These are phyloP conservation scores for Penicillium egyptiacum DNA, from an alignment of 495 filamentous ascomycete genomes.

Conservation along the genomic window DNA sequence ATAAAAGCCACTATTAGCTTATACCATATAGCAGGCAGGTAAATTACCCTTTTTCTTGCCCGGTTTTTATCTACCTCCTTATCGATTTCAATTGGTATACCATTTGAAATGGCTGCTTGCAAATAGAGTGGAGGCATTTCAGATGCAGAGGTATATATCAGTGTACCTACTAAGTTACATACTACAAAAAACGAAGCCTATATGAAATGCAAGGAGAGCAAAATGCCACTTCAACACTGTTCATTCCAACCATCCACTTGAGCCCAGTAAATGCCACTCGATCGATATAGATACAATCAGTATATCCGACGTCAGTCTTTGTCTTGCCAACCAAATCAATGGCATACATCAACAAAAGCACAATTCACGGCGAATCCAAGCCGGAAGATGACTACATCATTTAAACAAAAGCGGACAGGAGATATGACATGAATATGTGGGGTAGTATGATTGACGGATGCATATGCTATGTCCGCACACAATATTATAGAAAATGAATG, in stretches of 20 bases:
- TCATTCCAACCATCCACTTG: not conserved
- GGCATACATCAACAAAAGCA: not conserved
- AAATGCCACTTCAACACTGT: not conserved
- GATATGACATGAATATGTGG: not conserved
- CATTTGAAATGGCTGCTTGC: not conserved
- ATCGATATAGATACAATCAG: not conserved
- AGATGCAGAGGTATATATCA: not conserved
- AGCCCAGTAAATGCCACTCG: not conserved
- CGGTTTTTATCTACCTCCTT: too few relatives aligned
- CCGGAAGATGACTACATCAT: not conserved
- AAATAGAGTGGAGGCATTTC: not conserved
- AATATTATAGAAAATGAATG: slow-evolving; percentile 15
- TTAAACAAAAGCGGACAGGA: slow-evolving; percentile 1
- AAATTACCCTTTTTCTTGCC: not conserved
- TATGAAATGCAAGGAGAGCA: not conserved
- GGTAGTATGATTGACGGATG: slow-evolving; percentile 8
- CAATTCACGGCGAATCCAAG: not conserved
- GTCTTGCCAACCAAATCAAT: not conserved
- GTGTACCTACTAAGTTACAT: not conserved
- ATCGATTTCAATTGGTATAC: too few relatives aligned
- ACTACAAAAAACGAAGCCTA: not conserved
- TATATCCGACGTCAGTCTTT: not conserved
- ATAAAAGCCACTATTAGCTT: not conserved
- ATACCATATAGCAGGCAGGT: not conserved
- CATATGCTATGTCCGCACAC: slow-evolving; percentile 6